Evolutionary conservation across 2,329 filamentous ascomycete species (phyloP).

Genomic region (Lithohypha guttulata): DNA sequence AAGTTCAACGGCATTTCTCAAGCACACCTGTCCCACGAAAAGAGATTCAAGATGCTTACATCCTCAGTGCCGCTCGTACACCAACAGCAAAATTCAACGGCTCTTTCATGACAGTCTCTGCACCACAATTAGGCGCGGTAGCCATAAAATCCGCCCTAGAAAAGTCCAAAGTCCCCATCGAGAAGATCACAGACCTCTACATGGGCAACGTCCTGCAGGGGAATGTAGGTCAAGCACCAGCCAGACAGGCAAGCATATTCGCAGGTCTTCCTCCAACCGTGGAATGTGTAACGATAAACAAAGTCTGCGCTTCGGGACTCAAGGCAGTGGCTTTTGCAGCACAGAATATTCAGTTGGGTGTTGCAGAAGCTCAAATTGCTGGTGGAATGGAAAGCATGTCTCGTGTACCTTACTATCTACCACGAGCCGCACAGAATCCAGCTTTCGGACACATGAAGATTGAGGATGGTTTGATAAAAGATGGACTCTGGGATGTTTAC

Average conservation of each 20-base stretch:
- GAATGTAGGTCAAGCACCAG: slow-evolving; percentile 76
- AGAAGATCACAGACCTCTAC: slow-evolving; percentile 83
- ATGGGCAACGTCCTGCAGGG: slow-evolving; percentile 93
- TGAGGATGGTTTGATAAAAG: slow-evolving; percentile 87
- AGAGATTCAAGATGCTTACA: slow-evolving; percentile 85
- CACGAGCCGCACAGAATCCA: slow-evolving; percentile 68
- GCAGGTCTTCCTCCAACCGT: slow-evolving; percentile 71
- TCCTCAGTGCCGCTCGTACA: slow-evolving; percentile 78
- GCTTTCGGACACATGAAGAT: slow-evolving; percentile 79
- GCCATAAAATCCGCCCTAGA: slow-evolving; percentile 85
- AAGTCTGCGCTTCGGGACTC: slow-evolving; percentile 90
- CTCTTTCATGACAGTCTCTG: slow-evolving; percentile 69
- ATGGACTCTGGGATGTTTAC: slow-evolving; percentile 93
- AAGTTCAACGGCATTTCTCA: slow-evolving; percentile 43
- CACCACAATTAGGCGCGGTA: slow-evolving; percentile 76
- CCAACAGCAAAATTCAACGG: slow-evolving; percentile 93
- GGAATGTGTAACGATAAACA: slow-evolving; percentile 91
- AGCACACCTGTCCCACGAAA: slow-evolving; percentile 38
- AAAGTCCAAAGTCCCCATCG: slow-evolving; percentile 71
- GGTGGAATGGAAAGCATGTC: slow-evolving; percentile 99
- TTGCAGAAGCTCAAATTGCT: slow-evolving; percentile 78
- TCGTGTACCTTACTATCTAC: slow-evolving; percentile 79
- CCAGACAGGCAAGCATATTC: slow-evolving; percentile 80
- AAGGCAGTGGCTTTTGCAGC: slow-evolving; percentile 87
- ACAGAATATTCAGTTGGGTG: slow-evolving; percentile 85